These are phyloP conservation scores for Coniosporium apollinis DNA, from an alignment of 495 filamentous ascomycete genomes.

Conservation along the genomic window DNA sequence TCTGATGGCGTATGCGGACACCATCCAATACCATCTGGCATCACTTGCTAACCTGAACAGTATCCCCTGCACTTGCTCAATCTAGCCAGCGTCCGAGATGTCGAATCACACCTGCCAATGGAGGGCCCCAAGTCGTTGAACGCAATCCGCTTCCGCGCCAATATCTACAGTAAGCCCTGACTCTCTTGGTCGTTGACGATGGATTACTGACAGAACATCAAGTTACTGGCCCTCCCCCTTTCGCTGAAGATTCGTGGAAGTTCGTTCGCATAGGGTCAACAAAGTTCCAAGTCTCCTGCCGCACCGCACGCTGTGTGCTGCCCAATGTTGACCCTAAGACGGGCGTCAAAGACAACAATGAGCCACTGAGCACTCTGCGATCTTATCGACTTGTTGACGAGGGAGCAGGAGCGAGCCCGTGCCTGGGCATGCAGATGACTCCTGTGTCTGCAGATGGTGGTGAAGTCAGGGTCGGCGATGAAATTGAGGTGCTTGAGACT, in stretches of 20 bases:
- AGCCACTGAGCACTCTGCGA: constrained; percentile 60
- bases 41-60: constrained; percentile 18
- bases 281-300: constrained; percentile 45
- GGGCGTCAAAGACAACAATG: constrained; percentile 47
- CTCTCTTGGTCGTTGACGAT: too few species aligned
- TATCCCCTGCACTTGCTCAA: constrained; percentile 77
- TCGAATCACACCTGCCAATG: constrained; percentile 20
- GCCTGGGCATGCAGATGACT: constrained; percentile 72
- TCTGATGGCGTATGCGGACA: constrained; percentile 50
- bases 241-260: constrained; percentile 68
- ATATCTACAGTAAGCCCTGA: constrained; percentile 47
- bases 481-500: constrained; percentile 38
- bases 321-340: constrained; percentile 69
- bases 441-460: constrained; percentile 36
- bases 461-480: constrained; percentile 41
- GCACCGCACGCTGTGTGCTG: constrained; percentile 59
- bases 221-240: constrained; percentile 43
- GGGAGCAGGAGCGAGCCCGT: constrained; percentile 51
- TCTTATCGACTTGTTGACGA: constrained; percentile 55
- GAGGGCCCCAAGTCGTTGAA: constrained; percentile 36
- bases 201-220: too few species aligned
- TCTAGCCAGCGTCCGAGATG: constrained; percentile 52
- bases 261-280: constrained; percentile 39
- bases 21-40: background rate
- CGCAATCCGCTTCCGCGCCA: constrained; percentile 62